phyloP scores from a whole-genome alignment of 2,329 filamentous ascomycete species.

The Colletotrichum sp. region DNA sequence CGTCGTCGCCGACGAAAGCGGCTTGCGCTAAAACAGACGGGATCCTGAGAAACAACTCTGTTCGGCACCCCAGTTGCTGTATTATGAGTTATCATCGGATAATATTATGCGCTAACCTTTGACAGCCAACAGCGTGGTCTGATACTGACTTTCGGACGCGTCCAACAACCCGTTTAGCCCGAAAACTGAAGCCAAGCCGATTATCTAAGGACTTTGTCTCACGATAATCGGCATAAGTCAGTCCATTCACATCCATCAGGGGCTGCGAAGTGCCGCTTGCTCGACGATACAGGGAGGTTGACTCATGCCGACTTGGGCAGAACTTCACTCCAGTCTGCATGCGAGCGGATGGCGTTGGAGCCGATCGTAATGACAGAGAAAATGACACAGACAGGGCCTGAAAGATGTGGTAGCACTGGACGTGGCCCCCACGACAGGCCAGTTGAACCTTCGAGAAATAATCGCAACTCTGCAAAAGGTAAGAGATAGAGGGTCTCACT shows the following conservation, averaged over 20 bases:
- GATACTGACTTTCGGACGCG: background rate
- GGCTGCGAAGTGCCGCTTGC: background rate
- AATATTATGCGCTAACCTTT: background rate
- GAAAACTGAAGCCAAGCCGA: background rate
- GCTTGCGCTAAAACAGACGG: background rate
- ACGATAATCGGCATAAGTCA: background rate
- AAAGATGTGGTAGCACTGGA: background rate
- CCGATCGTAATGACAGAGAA: conserved; percentile 11
- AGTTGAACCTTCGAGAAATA: background rate
- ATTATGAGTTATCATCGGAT: background rate
- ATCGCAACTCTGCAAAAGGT: background rate
- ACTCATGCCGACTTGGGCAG: background rate
- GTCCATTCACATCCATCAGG: background rate
- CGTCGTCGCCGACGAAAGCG: background rate
- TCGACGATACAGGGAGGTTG: background rate
- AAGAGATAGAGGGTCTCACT: background rate
- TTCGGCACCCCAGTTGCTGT: background rate
- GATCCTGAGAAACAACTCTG: background rate
- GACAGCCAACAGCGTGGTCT: background rate
- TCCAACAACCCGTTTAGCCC: too few relatives aligned
- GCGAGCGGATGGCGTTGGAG: background rate
- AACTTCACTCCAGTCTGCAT: background rate
- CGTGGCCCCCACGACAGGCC: conserved; percentile 1
- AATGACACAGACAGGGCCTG: background rate
- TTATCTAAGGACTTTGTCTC: background rate